These are phyloP conservation scores for Crataegus laevigata DNA, from an alignment of 306 rosid genomes.

Conservation along the genomic window DNA sequence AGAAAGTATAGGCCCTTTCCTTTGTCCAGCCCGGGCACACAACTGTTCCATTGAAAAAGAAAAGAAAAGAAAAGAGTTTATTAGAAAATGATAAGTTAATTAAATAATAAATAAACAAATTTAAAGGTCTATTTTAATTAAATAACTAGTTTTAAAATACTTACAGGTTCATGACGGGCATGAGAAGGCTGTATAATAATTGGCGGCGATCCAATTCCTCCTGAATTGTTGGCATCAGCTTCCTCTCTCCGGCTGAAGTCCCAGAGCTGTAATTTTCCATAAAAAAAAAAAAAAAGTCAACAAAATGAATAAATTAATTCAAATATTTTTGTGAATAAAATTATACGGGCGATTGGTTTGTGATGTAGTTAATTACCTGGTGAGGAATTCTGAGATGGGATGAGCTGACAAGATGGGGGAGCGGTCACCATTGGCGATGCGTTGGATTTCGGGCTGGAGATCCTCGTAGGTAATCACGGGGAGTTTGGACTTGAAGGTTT, in stretches of 20 bases:
- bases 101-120: too few species aligned
- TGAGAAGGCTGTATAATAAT: constrained; percentile 48
- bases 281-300: too few species aligned
- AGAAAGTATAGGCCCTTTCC: constrained; percentile 53
- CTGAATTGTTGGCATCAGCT: constrained; percentile 59
- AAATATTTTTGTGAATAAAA: too few species aligned
- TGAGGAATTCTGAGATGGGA: constrained; percentile 53
- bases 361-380: constrained; percentile 16
- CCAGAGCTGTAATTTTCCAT: constrained; percentile 36
- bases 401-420: constrained; percentile 47
- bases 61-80: too few species aligned
- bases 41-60: constrained; percentile 22
- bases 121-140: background rate
- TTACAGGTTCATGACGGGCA: constrained; percentile 65
- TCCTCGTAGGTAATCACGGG: constrained; percentile 48
- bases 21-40: constrained; percentile 46
- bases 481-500: constrained; percentile 22
- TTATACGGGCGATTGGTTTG: background rate
- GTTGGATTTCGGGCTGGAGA: constrained; percentile 45
- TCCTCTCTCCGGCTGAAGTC: constrained; percentile 59
- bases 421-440: constrained; percentile 51
- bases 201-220: constrained; percentile 59
- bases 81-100: too few species aligned
- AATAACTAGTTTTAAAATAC: background rate
- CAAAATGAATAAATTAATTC: too few species aligned